Evolutionary conservation across 108 stramenopile species (phyloP), one percentile per base, ranked within the genome.

Genomic region (Seminavis robusta): DNA sequence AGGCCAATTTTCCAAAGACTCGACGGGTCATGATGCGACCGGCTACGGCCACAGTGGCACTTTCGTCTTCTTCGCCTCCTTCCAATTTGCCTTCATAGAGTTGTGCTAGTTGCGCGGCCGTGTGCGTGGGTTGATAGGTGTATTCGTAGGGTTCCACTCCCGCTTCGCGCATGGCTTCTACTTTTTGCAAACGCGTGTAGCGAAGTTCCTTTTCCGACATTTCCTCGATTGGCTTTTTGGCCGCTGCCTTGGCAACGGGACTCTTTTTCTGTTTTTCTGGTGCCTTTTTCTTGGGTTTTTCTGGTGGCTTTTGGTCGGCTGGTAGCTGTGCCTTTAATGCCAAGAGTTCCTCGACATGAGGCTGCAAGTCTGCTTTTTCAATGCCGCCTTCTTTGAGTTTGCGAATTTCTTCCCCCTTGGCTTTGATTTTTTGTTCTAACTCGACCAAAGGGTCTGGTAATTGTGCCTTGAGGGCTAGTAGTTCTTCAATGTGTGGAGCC

Each of bases 1-100:
- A 98, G 2, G 95, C 95, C 33, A 98, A 76, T 59, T 96, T 94
- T 27, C 97, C 97, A 80, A 98, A 98, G 11, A 96, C 89, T 25
- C 97, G 83, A 40, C 92, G 59, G 8, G 90, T 88, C 94, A 97
- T 92, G 60, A 98, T 87, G 17, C 97, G 83, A 2, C 97, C 97
- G 10, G 95, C 94, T 25, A 95, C 88, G 1, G 81, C 56, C 15
- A 96, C 86, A 28, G 87, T 74, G 6, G 74, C 82, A 29, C 13
- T 64, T 47, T 74, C 83, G 60, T 96, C 95, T 71, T 91, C 90
- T 51, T 78, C 73, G 16, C 95, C 93, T 16, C 52, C 52, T 43
- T 74, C 89, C 49, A 96, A 55, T 33, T 63, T 77, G n/a, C 65
- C 80, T 4, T 83, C 76, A 37, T 86, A 93, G 28, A 77, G 62